A percentile compares a stretch with the other conserved stretches of the same genome.
These are phyloP conservation scores for Malassezia arunalokei DNA, from an alignment of 1,284 basidiomycete species.

Conservation along the genomic window DNA sequence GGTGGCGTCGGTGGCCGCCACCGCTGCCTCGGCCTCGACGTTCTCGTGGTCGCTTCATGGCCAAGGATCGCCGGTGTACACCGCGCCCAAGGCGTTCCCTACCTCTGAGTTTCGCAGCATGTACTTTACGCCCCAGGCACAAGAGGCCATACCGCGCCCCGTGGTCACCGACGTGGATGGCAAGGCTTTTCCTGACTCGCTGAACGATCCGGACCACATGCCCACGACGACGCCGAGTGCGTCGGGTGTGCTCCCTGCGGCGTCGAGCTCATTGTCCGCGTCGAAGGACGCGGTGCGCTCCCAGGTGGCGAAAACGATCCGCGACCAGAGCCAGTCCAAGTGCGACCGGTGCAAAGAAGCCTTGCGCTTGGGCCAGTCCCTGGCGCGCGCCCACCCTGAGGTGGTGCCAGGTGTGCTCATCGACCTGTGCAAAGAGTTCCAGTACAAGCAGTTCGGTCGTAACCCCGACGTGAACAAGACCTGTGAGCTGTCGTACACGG, in stretches of 20 bases:
- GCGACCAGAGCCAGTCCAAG: slow-evolving; percentile 45
- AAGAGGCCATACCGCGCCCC: slow-evolving; percentile 25
- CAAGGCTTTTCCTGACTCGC: slow-evolving; percentile 49
- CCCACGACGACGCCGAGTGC: slow-evolving; percentile 26
- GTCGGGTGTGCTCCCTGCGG: not conserved
- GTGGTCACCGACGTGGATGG: slow-evolving; percentile 22
- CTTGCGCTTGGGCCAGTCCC: slow-evolving; percentile 57
- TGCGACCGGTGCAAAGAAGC: slow-evolving; percentile 58
- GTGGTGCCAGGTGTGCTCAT: slow-evolving; percentile 55
- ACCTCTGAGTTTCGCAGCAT: slow-evolving; percentile 32
- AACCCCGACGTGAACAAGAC: slow-evolving; percentile 36
- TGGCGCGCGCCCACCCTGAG: slow-evolving; percentile 56
- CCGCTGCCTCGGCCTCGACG: not conserved
- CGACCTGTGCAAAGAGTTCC: slow-evolving; percentile 55
- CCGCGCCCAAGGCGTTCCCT: slow-evolving; percentile 32
- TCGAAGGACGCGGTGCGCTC: not conserved
- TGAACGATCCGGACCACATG: slow-evolving; percentile 56
- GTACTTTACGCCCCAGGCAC: slow-evolving; percentile 19
- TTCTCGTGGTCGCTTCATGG: not conserved
- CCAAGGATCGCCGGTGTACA: slow-evolving; percentile 23
- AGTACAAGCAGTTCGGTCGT: slow-evolving; percentile 53
- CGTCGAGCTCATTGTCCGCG: not conserved
- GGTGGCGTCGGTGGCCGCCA: not conserved
- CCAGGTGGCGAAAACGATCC: slow-evolving; percentile 34
- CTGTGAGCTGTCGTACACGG: slow-evolving; percentile 26